Evolutionary conservation across 2,329 filamentous ascomycete species (phyloP), one percentile per base, ranked within the genome.

Genomic region (Albophoma yamanashiensis): DNA sequence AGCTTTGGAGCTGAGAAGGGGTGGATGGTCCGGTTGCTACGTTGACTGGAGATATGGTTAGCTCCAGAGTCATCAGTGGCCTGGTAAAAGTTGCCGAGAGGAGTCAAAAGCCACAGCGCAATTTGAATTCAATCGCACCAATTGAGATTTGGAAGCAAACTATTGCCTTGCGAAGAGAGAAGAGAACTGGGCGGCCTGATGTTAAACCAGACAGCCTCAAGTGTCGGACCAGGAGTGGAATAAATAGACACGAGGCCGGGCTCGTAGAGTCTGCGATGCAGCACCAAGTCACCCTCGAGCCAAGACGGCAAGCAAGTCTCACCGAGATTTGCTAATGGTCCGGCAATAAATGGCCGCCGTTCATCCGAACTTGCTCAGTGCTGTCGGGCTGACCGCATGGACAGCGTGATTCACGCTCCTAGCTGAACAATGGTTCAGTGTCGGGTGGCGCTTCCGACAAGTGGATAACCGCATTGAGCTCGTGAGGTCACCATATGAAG

Each of bases 1-100:
- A 70, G 66, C 56, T 67, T 74, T 1, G 68, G 64, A 60, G 67
- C 56, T 50, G 65, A 58, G 58, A 64, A 62, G 36, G 62, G 57
- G 38, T 58, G 60, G 42, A 57, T 53, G 36, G 61, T n/a, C 14
- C 47, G 56, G n/a, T 6, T 47, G 20, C 50, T 40, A 4, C 57
- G 55, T 61, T 36, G 63, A 55, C 43, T 65, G 57, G 36, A 62
- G 58, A 53, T 69, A 64, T 61, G 70, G 61, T 39, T 57, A 64
- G 50, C 50, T 53, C 20, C 50, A 36, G 50, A 36, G n/a, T 20
- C 15, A 53, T 31, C 17, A 36, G 4, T 2, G 9, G n/a, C 9
- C 8, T 12, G n/a, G 50, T 22, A 31, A 53, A 36, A 36, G 50
- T 31, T 22, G 27, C 31, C 20, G 50, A 12, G 31, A 36, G 20